Base-by-base conservation (phyloP, 371 early-diverging fungal species). In the Apophysomyces sp. region DNA sequence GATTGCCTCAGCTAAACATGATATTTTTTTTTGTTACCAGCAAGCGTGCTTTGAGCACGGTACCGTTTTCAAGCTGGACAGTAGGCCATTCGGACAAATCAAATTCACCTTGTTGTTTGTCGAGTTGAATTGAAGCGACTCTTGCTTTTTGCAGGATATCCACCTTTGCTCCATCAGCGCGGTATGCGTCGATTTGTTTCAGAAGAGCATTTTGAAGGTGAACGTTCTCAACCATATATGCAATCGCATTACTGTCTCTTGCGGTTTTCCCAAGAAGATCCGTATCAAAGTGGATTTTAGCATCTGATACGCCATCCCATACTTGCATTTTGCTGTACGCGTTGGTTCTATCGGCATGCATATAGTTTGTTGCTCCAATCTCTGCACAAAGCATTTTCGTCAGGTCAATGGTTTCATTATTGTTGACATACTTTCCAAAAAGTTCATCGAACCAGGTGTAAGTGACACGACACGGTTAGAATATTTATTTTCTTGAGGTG, bases 381-480 rank as follows among this genome's bases (percentile, higher is more conserved):
- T 74, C 89, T 85, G 59, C 28, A 6, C 2, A 12, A 18, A 41
- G 15, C 27, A 24, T n/a, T n/a, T n/a, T n/a, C 0, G 24, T 44
- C 49, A 37, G 30, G n/a, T 51, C 18, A 61, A 41, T 12, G 37
- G 18, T n/a, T 55, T 39, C 5, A 36, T 7, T n/a, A 32, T 16
- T 21, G 4, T 4, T 28, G 52, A 37, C 63, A 62, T 71, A 81
- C 81, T 58, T 30, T 82, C 63, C 40, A 88, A 67, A 55, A 87
- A 84, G 3, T 63, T 41, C 57, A 83, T 73, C 4, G 87, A 86
- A 31, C 74, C 77, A 18, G 88, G 88, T 26, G 88, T 87, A 18
- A 87, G 65, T 1, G 85, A 81, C 29, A 84, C 84, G n/a, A 91
- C 91, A 16, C 94, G 85, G 66, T 93, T 94, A 0, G 93, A 90